Evolutionary conservation across 768 basidiomycete species (phyloP).

Genomic region (Coprinellus micaceus): DNA sequence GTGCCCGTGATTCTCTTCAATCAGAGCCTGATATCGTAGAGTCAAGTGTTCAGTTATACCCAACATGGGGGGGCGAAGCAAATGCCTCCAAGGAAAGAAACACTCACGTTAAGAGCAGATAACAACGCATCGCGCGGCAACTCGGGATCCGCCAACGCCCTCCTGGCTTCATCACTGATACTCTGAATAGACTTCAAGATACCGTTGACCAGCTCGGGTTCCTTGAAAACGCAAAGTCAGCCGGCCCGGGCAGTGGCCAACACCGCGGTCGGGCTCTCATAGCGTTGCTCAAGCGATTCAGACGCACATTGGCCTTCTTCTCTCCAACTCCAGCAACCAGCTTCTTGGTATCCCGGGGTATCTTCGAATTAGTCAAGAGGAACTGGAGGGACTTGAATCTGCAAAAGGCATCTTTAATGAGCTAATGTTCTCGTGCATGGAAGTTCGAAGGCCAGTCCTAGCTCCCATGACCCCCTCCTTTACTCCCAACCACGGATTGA

Average conservation of each 20-base stretch:
- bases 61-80: conserved; percentile 11
- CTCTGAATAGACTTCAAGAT: conserved; percentile 78
- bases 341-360: conserved; percentile 91
- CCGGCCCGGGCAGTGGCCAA: conserved; percentile 9
- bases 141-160: conserved; percentile 69
- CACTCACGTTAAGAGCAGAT: conserved; percentile 64
- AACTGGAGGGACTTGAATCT: conserved; percentile 92
- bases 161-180: conserved; percentile 80
- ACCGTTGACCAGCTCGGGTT: conserved; percentile 81
- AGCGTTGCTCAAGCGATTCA: conserved; percentile 8
- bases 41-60: conserved; percentile 4
- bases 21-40: conserved; percentile 53
- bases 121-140: conserved; percentile 65
- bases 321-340: conserved; percentile 86
- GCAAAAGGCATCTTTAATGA: conserved; percentile 6
- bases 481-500: no score
- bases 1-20: conserved; percentile 85
- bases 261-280: no score
- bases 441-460: neutral
- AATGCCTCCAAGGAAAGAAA: neutral
- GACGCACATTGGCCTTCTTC: conserved; percentile 57
- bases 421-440: conserved; percentile 8
- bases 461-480: no score
- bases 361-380: conserved; percentile 87
- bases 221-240: conserved; percentile 37